Evolutionary conservation across 2,329 filamentous ascomycete species (phyloP).

Genomic region (Rutstroemia sp.): DNA sequence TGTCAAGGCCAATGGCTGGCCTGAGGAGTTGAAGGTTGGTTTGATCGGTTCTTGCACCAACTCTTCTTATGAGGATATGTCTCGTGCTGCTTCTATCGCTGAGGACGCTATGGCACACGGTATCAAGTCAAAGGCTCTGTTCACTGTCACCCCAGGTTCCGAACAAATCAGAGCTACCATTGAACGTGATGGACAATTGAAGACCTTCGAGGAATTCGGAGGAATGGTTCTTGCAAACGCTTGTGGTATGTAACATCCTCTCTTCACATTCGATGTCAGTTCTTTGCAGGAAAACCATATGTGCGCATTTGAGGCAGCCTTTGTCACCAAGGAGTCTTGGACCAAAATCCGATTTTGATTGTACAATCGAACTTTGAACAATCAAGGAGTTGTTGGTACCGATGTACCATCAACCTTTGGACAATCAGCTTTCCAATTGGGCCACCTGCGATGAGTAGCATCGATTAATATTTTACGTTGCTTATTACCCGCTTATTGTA

Average conservation of each 20-base stretch:
- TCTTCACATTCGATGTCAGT: background rate
- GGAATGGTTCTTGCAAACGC: slow-evolving; percentile 93
- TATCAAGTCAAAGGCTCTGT: slow-evolving; percentile 85
- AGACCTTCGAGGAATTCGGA: slow-evolving; percentile 94
- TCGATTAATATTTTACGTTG: no score
- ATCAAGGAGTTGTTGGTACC: no score
- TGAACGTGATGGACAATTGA: slow-evolving; percentile 69
- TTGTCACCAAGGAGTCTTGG: no score
- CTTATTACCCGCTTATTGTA: no score
- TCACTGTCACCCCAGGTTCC: slow-evolving; percentile 92
- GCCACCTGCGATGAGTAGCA: no score
- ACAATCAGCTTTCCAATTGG: no score
- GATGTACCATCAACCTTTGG: no score
- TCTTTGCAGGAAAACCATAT: no score
- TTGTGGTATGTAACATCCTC: slow-evolving; percentile 54
- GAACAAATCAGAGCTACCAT: slow-evolving; percentile 96
- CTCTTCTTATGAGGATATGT: slow-evolving; percentile 82
- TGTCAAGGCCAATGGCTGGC: slow-evolving; percentile 92
- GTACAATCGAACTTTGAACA: no score
- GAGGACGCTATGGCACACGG: slow-evolving; percentile 87
- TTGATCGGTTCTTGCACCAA: slow-evolving; percentile 99
- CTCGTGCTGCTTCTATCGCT: slow-evolving; percentile 83
- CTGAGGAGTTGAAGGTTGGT: slow-evolving; percentile 91
- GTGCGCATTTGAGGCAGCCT: no score
- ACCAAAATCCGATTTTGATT: no score